Percentiles rank a stretch among this genome's conserved stretches.
Evolutionary conservation across 805 yeast genomes (phyloP).

Genomic region (Yamadazyma laniorum): DNA sequence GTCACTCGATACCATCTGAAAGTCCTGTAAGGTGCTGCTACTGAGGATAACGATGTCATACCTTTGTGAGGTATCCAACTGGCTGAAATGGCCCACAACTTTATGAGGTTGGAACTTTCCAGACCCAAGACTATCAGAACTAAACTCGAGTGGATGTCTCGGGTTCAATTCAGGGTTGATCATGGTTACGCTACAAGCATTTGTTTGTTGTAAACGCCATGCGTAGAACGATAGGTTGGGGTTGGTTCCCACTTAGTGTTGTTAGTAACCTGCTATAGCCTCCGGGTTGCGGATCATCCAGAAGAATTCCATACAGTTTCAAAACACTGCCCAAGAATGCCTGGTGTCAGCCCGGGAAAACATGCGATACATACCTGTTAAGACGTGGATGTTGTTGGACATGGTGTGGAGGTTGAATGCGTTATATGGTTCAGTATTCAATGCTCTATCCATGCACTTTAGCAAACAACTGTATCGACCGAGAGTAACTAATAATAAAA

Average conservation of each 20-base stretch:
- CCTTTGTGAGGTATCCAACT: constrained; percentile 10
- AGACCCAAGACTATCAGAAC: constrained; percentile 17
- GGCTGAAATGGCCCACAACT: constrained; percentile 11
- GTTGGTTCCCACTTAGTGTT: constrained; percentile 53
- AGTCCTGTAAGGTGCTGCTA: constrained; percentile 37
- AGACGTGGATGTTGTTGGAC: constrained; percentile 19
- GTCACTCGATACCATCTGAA: constrained; percentile 27
- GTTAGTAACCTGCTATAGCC: too few species aligned
- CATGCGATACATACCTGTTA: constrained; percentile 25
- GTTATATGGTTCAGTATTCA: too few species aligned
- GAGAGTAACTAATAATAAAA: too few species aligned
- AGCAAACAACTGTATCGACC: too few species aligned
- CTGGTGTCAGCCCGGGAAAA: too few species aligned
- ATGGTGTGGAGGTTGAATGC: constrained; percentile 9
- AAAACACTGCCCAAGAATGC: too few species aligned
- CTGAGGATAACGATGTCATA: constrained; percentile 37
- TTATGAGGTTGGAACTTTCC: constrained; percentile 13
- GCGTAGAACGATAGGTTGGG: constrained; percentile 60
- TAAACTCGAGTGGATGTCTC: constrained; percentile 15
- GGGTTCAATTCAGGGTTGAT: constrained; percentile 31
- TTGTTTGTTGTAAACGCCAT: constrained; percentile 53
- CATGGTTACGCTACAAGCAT: constrained; percentile 33
- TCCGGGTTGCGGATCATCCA: neutral
- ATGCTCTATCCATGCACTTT: too few species aligned
- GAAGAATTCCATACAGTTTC: too few species aligned